Evolutionary conservation across 768 basidiomycete genomes (phyloP), one percentile per base, ranked within the genome.

Genomic region (Bullera alba): DNA sequence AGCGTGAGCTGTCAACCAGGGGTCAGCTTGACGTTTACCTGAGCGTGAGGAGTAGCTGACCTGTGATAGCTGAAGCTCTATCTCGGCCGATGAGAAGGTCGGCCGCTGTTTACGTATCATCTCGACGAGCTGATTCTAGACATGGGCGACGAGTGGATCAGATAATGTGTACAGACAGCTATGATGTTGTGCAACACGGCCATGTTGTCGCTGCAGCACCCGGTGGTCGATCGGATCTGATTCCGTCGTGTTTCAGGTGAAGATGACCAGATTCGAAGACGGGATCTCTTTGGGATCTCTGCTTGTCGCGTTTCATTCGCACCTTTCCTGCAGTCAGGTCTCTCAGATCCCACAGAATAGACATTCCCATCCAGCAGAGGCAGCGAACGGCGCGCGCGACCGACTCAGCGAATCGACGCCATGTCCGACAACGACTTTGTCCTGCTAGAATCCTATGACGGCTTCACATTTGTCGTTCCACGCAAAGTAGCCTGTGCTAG

Each of bases 401-500:
- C n/a, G n/a, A n/a, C n/a, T n/a, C n/a, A n/a, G n/a, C n/a, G n/a
- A n/a, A n/a, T n/a, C n/a, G 32, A 34, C n/a, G 48, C 12, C 37
- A 60, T 56, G 61, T 43, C 61, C 17, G 59, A 57, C 0, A 44
- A 50, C 22, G 65, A 63, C 30, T 65, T 53, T 39, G 66, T 68
- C 3, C 48, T 62, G 4, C 56, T 68, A 22, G 63, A 65, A 43
- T 68, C 68, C 4, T 48, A 46, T 1, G 89, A 93, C 57, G 87
- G 87, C 0, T 88, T 82, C 69, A 79, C 83, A 1, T 93, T 84
- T 70, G 78, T 93, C 49, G 78, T 92, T 43, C 79, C 78, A 44
- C 79, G 86, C 30, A 85, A 80, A 53, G 79, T 89, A 15, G 87
- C 86, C 14, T 76, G 81, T 46, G 78, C 79, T 12, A 91, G 89